Base-by-base conservation (phyloP, 805 yeast species). In the Brettanomyces naardenensis region DNA sequence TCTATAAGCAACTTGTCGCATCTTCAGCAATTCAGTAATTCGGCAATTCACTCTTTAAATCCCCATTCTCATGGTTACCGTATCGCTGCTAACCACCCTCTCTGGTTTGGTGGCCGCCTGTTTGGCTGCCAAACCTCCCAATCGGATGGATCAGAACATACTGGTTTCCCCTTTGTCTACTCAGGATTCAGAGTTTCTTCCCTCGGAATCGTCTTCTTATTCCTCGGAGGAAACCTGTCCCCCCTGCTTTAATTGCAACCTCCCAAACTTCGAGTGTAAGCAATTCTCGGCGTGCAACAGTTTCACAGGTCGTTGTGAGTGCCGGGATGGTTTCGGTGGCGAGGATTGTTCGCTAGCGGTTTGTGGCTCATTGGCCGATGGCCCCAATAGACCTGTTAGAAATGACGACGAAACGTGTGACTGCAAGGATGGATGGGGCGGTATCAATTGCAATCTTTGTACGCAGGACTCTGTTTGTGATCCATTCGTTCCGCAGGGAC, bases 381-480 rank as follows among this genome's bases (percentile, higher is more conserved):
- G 84, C 25, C 27, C 27, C 7, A 54, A 58, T 28, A 69, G 97
- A 41, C 95, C 95, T 0, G 47, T 71, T 10, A 66, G 92, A 52
- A 61, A 73, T 5, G 48, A 30, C 13, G 63, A 64, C 18, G 71
- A 69, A 11, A 59, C 68, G 1, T 92, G 98, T 61, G 64, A 64
- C 0, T 90, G 98, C 62, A 72, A 73, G 35, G 69, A 68, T 3
- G 98, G 98, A 3, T 92, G 98, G 98, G 64, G 67, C 4, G 97
- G 98, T 31, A 82, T 92, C 53, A 92, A 92, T 54, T 92, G 98
- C 69, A 92, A 84, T 52, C 59, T 92, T 56, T 92, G 98, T 61
- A 64, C 68, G 19, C 54, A 57, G 4, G 95, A 92, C 55, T 57
- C 67, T 3, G 82, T 80, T 2, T 92, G 98, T 64, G 84, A 86